phyloP scores from a whole-genome alignment of 208 protist species.

The Trypanosoma lewisi region DNA sequence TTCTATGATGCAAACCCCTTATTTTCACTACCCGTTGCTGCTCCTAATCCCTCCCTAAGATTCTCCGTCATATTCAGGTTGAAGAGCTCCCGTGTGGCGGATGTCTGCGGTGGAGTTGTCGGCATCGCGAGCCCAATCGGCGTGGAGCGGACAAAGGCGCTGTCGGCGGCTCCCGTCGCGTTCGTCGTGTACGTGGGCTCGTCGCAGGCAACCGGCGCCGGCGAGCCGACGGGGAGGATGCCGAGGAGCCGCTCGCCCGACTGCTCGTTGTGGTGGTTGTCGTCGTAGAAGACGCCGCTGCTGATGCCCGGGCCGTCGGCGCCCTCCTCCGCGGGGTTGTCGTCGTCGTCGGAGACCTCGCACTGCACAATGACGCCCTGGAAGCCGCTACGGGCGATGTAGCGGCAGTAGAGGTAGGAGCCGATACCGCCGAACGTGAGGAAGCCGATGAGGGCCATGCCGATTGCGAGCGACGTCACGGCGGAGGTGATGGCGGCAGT shows the following conservation, averaged over 20 bases:
- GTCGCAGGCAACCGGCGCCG: background rate
- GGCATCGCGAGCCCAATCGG: too few species aligned
- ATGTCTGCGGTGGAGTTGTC: too few species aligned
- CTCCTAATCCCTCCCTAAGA: too few species aligned
- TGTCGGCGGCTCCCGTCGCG: background rate
- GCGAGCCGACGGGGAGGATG: constrained; percentile 34
- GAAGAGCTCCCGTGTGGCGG: background rate
- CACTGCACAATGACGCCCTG: constrained; percentile 82
- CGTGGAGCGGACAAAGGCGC: background rate
- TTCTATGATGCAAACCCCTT: too few species aligned
- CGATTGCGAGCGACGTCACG: constrained; percentile 57
- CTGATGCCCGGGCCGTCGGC: constrained; percentile 15
- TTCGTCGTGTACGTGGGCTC: background rate
- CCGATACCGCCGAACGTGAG: constrained; percentile 45
- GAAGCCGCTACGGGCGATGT: constrained; percentile 70
- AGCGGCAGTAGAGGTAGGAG: constrained; percentile 75
- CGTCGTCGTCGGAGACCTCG: constrained; percentile 46
- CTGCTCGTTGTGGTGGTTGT: constrained; percentile 25
- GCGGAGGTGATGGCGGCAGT: constrained; percentile 60
- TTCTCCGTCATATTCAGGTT: too few species aligned
- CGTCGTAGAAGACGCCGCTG: constrained; percentile 64
- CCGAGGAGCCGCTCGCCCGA: constrained; percentile 50
- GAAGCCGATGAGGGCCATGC: constrained; percentile 55
- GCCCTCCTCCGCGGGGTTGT: constrained; percentile 1
- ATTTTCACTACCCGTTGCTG: too few species aligned